phyloP scores from a whole-genome alignment of 495 filamentous ascomycete genomes.

The Neurospora sp. region DNA sequence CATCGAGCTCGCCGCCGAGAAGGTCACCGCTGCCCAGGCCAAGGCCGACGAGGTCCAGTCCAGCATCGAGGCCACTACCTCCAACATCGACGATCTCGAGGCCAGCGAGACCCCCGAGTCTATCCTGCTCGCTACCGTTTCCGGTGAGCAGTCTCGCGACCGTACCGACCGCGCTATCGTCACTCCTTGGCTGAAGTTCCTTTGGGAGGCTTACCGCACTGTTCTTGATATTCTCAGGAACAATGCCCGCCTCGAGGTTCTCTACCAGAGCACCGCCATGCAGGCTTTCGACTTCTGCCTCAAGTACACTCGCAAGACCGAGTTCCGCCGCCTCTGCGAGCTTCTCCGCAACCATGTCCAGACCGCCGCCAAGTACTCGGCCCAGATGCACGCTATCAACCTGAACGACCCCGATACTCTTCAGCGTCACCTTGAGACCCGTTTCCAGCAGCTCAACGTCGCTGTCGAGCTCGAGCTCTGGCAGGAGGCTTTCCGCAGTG shows the following conservation, averaged over 20 bases:
- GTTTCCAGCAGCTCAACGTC: slow-evolving; percentile 97
- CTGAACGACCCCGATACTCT: slow-evolving; percentile 94
- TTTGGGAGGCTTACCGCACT: slow-evolving; percentile 99
- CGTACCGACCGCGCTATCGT: slow-evolving; percentile 96
- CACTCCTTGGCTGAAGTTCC: slow-evolving; percentile 97
- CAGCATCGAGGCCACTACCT: slow-evolving; percentile 63
- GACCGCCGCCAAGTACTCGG: slow-evolving; percentile 97
- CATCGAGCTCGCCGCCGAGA: slow-evolving; percentile 91
- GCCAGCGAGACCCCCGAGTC: slow-evolving; percentile 97
- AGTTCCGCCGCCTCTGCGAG: slow-evolving; percentile 97
- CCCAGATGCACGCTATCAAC: slow-evolving; percentile 99
- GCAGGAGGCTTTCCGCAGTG: slow-evolving; percentile 98
- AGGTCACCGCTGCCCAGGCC: slow-evolving; percentile 91
- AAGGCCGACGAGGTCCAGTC: slow-evolving; percentile 94
- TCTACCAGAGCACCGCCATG: slow-evolving; percentile 96
- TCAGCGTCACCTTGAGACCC: slow-evolving; percentile 92
- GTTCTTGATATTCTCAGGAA: slow-evolving; percentile 97
- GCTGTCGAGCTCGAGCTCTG: slow-evolving; percentile 96
- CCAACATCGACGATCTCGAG: slow-evolving; percentile 86
- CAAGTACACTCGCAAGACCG: slow-evolving; percentile 96
- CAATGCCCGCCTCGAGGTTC: slow-evolving; percentile 92
- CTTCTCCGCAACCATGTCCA: slow-evolving; percentile 96
- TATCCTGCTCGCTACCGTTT: slow-evolving; percentile 93
- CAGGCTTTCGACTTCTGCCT: slow-evolving; percentile 98
- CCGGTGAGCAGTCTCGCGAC: slow-evolving; percentile 92